Percentiles rank a stretch among this genome's conserved stretches.
Conservation (phyloP, 169 alveolate species). For the Plasmodium adleri region DNA sequence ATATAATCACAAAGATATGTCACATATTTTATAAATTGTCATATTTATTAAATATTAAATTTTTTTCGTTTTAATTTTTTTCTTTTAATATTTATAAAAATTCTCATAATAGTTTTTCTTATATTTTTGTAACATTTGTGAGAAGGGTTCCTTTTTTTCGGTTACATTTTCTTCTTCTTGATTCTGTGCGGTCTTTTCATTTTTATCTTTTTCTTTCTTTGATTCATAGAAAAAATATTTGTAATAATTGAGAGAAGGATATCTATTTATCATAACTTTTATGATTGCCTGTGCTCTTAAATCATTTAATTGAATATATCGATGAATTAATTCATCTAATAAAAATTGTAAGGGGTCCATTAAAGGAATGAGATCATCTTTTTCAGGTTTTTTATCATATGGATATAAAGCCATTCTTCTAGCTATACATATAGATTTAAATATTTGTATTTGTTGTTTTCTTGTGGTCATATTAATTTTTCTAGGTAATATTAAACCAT, state of each 20-base stretch:
- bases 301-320: conserved; percentile 80
- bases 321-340: conserved; percentile 85
- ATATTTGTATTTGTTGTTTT: conserved; percentile 86
- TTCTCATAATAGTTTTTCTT: conserved; percentile 34
- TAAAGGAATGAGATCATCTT: conserved; percentile 85
- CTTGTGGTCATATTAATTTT: conserved; percentile 87
- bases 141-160: not conserved
- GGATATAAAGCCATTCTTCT: conserved; percentile 89
- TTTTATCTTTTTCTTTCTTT: not conserved
- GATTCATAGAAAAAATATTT: conserved; percentile 76
- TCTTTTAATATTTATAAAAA: not conserved
- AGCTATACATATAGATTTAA: conserved; percentile 87
- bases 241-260: conserved; percentile 82
- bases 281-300: conserved; percentile 88
- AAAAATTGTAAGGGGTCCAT: conserved; percentile 88
- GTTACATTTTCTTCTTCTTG: not conserved
- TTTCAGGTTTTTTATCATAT: conserved; percentile 87
- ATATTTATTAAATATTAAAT: too few species aligned
- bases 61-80: not conserved
- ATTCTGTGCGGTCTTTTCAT: not conserved
- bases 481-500: conserved; percentile 88
- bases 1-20: too few species aligned
- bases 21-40: too few species aligned
- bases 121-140: conserved; percentile 25
- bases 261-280: conserved; percentile 80